phyloP scores from a whole-genome alignment of 345 rosid species.

The Melastoma malabathricum region DNA sequence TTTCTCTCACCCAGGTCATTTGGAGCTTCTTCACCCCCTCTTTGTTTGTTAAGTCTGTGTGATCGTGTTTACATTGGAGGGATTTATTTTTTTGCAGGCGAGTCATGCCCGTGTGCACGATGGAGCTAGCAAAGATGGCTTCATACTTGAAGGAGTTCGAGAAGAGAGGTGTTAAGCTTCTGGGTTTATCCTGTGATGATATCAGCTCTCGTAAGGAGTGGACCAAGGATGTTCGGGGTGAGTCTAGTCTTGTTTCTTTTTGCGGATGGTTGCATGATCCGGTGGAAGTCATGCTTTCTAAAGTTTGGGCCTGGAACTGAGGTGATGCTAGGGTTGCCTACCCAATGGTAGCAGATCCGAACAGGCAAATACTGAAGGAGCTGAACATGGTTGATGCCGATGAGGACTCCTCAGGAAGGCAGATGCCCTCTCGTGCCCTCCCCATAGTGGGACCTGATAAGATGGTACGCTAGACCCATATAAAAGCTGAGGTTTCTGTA shows the following conservation, averaged over 20 bases:
- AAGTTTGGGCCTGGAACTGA: neutral
- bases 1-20: conserved; percentile 54
- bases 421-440: conserved; percentile 58
- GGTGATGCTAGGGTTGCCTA: conserved; percentile 36
- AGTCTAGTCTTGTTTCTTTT: neutral
- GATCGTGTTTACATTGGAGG: neutral
- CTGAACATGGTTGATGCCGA: conserved; percentile 82
- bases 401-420: conserved; percentile 27
- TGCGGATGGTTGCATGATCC: neutral
- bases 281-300: neutral
- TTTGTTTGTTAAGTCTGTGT: neutral
- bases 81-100: conserved; percentile 22
- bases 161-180: conserved; percentile 52
- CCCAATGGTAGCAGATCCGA: conserved; percentile 62
- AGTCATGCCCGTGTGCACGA: conserved; percentile 78
- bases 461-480: conserved; percentile 20
- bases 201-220: conserved; percentile 44
- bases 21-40: too few species aligned
- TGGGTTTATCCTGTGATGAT: conserved; percentile 74
- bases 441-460: conserved; percentile 57
- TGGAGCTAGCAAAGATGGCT: conserved; percentile 67
- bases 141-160: conserved; percentile 32
- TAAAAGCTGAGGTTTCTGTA: conserved; percentile 58
- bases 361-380: conserved; percentile 35
- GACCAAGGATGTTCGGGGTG: conserved; percentile 60